Conservation (phyloP, 2,329 filamentous ascomycete species). For the Laburnicola sp. region DNA sequence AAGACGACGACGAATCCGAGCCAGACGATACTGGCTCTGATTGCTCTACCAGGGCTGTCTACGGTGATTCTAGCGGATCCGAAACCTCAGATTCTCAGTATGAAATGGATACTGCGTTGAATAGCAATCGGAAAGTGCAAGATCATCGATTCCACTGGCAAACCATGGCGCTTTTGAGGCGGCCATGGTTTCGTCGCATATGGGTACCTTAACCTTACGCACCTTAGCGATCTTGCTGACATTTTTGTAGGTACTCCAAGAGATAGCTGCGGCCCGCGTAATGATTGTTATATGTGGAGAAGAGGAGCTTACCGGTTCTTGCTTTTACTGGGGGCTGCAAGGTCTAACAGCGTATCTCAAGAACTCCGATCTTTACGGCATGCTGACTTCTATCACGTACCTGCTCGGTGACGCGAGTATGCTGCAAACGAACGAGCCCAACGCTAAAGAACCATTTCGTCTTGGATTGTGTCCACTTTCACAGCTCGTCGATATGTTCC, state of each 20-base stretch:
- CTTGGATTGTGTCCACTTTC: constrained; percentile 3
- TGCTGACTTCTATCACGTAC: constrained; percentile 1
- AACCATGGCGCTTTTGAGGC: constrained; percentile 6
- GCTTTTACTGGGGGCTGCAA: constrained; percentile 6
- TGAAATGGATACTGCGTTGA: neutral
- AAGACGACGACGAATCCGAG: neutral
- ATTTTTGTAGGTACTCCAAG: constrained; percentile 11
- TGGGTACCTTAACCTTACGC: constrained; percentile 3
- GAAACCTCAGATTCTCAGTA: too few relatives aligned
- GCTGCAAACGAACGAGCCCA: neutral
- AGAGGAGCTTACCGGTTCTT: constrained; percentile 6
- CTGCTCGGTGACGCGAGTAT: constrained; percentile 2
- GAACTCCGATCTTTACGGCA: neutral
- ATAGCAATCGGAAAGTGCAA: neutral
- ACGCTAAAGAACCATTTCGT: neutral
- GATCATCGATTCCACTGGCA: neutral
- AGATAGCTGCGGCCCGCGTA: constrained; percentile 12
- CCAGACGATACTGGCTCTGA: neutral
- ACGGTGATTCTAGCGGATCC: too few relatives aligned
- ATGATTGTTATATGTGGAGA: constrained; percentile 9
- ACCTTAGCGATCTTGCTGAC: constrained; percentile 1
- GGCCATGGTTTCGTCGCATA: constrained; percentile 15
- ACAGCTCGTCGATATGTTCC: constrained; percentile 14
- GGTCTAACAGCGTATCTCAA: neutral
- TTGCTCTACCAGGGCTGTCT: too few relatives aligned